Conservation (phyloP, 2,329 filamentous ascomycete species). For the Thielaviopsis musarum region DNA sequence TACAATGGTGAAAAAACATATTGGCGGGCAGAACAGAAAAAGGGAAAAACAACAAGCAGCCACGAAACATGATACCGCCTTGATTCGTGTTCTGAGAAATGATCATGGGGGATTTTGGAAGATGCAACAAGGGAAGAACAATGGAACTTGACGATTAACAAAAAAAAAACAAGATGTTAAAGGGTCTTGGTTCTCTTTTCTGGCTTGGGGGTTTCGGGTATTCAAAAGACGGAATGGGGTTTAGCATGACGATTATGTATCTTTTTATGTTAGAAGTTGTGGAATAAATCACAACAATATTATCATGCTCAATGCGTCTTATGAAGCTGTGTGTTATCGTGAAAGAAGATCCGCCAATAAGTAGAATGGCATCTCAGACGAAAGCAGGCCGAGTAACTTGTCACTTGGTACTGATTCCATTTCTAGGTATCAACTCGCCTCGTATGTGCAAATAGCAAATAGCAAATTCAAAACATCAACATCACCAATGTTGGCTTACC, state of each 20-base stretch:
- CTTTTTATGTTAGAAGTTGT: not conserved
- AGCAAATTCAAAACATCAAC: too few relatives aligned
- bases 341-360: too few relatives aligned
- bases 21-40: not conserved
- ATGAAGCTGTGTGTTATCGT: too few relatives aligned
- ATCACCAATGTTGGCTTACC: too few relatives aligned
- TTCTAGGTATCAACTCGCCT: too few relatives aligned
- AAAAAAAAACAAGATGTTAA: not conserved
- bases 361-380: too few relatives aligned
- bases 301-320: not conserved
- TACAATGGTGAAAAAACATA: not conserved
- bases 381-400: too few relatives aligned
- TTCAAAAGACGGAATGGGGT: slow-evolving; percentile 1
- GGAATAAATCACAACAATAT: not conserved
- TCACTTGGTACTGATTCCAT: too few relatives aligned
- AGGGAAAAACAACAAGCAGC: not conserved
- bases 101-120: not conserved
- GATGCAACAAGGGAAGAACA: not conserved
- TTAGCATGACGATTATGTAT: slow-evolving; percentile 3
- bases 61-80: too few relatives aligned
- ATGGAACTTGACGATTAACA: not conserved
- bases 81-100: not conserved
- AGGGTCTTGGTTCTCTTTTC: not conserved
- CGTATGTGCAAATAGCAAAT: too few relatives aligned
- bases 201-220: not conserved